A percentile compares a stretch with the other conserved stretches of the same genome.
These are phyloP conservation scores for Boletellus sp. DNA, from an alignment of 768 basidiomycete species.

Conservation along the genomic window DNA sequence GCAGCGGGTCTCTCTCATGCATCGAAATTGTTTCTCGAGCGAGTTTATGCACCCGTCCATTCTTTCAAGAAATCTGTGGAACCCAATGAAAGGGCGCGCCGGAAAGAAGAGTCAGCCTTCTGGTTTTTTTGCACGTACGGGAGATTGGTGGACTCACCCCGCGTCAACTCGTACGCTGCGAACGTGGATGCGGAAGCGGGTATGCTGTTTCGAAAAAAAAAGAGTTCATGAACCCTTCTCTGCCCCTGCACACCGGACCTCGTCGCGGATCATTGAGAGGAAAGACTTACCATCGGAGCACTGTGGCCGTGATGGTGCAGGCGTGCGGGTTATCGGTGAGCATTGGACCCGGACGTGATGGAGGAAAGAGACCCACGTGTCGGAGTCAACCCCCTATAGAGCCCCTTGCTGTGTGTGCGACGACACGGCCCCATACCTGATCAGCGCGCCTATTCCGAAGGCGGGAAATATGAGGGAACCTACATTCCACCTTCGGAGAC, in stretches of 20 bases:
- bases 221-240: background rate
- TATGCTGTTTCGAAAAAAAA: conserved; percentile 47
- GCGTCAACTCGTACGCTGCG: conserved; percentile 79
- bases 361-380: conserved; percentile 49
- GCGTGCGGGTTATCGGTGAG: too few relatives aligned
- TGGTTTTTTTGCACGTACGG: background rate
- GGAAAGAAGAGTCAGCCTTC: background rate
- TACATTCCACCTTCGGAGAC: conserved; percentile 71
- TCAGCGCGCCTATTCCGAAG: background rate
- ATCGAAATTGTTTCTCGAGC: too few relatives aligned
- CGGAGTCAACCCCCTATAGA: conserved; percentile 74
- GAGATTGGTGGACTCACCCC: conserved; percentile 43
- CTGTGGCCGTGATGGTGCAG: conserved; percentile 28
- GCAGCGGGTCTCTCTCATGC: too few relatives aligned
- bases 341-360: too few relatives aligned
- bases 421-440: background rate
- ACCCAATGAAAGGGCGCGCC: background rate
- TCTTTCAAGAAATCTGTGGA: conserved; percentile 23
- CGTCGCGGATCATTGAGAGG: too few relatives aligned
- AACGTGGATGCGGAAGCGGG: conserved; percentile 92
- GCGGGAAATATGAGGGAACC: conserved; percentile 28
- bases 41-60: conserved; percentile 19
- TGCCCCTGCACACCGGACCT: too few relatives aligned
- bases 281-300: conserved; percentile 55
- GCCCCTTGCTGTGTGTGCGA: conserved; percentile 39